Evolutionary conservation across 305 asterid species (phyloP).

Genomic region (Solanum hybrid): DNA sequence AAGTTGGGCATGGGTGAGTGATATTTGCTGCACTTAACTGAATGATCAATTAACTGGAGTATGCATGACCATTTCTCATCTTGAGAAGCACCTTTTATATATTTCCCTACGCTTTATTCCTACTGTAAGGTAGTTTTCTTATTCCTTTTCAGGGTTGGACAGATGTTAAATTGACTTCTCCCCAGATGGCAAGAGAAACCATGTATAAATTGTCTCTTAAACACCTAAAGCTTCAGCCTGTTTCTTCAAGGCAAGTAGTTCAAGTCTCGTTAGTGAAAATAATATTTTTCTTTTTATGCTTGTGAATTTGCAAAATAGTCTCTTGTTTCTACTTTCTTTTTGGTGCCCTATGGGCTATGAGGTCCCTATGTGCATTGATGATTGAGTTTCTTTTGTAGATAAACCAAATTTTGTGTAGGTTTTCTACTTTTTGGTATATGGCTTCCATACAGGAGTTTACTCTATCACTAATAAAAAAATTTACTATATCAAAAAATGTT

Average conservation of each 20-base stretch:
- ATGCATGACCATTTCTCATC: neutral
- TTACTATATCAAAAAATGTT: neutral
- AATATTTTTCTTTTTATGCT: neutral
- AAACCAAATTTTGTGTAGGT: neutral
- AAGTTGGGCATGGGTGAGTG: conserved; percentile 80
- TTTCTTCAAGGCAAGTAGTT: conserved; percentile 52
- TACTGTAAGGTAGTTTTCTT: neutral
- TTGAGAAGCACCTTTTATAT: neutral
- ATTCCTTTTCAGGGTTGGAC: conserved; percentile 67
- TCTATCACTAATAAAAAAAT: neutral
- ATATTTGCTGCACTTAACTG: conserved; percentile 4
- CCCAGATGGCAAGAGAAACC: conserved; percentile 91
- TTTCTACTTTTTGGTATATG: neutral
- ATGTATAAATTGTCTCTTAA: conserved; percentile 70
- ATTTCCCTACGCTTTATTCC: neutral
- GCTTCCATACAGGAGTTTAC: neutral
- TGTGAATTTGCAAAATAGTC: neutral
- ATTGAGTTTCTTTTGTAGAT: neutral
- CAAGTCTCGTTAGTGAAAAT: neutral
- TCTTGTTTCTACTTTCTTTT: neutral
- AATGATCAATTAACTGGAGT: neutral
- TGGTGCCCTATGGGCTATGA: neutral
- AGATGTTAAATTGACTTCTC: conserved; percentile 88
- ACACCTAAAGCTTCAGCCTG: conserved; percentile 48
- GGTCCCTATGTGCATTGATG: neutral